Evolutionary conservation across 169 alveolate species (phyloP), one percentile per base, ranked within the genome.

Genomic region (Eimeria nieschulzi): DNA sequence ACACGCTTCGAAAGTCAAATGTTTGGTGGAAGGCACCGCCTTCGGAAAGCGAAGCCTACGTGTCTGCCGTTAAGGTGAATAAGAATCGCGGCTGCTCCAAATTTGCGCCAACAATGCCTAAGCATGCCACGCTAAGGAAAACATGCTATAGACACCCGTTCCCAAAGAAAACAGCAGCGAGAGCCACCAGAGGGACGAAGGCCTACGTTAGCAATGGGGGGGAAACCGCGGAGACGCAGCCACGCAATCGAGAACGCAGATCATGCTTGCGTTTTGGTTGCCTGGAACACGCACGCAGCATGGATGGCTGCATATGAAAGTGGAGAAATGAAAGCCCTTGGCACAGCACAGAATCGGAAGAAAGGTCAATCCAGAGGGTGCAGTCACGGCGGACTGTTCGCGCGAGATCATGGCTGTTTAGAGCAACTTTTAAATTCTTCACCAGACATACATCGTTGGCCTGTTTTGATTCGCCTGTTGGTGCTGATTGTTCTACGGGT

Each of bases 1-100:
- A 78, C 54, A 78, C 71, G 76, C 75, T 80, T 61, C 72, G 76
- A 80, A 61, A 23, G 88, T 80, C 88, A 33, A 66, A 26, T 61
- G n/a, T 80, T 21, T 39, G 25, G 64, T 80, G 6, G n/a, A n/a
- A 19, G 26, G 26, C 75, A 59, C 61, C 73, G 75, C 88, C 76
- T 59, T 80, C 76, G 12, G 76, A 59, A 59, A 23, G 88, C 55
- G 61, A 59, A 59, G 75, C 88, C 88, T 80, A 10, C 33, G 13
- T 15, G 21, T 6, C 88, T n/a, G 75, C 88, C 72, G 51, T 75
- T 59, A 15, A 39, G n/a, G 59, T 80, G 73, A 15, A 53, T 56
- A 26, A 53, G 88, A 75, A 80, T 26, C 61, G 61, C 75, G 61
- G 15, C 46, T 26, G 88, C 13, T 17, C 88, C 55, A 61, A 39